Evolutionary conservation across 495 filamentous ascomycete species (phyloP).

Genomic region (Niebla homalea): DNA sequence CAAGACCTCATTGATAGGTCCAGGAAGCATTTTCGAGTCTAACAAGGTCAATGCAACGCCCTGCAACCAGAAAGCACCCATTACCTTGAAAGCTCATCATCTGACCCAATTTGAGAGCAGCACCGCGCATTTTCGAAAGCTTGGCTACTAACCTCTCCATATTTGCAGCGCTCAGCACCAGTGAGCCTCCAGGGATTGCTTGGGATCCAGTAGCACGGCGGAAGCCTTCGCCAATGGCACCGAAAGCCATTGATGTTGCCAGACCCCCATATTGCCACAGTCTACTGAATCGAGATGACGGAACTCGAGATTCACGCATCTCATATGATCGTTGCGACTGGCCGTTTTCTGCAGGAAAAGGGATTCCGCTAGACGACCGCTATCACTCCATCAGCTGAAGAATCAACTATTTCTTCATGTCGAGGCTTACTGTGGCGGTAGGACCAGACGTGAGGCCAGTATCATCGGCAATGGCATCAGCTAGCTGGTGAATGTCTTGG

Average conservation of each 20-base stretch:
- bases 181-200: conserved; percentile 46
- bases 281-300: conserved; percentile 71
- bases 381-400: conserved; percentile 31
- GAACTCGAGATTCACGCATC: conserved; percentile 80
- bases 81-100: conserved; percentile 88
- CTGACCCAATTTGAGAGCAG: conserved; percentile 94
- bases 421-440: conserved; percentile 11
- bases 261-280: conserved; percentile 92
- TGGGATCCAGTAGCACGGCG: conserved; percentile 51
- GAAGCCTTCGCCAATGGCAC: conserved; percentile 74
- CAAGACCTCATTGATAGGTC: conserved; percentile 69
- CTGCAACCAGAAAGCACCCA: conserved; percentile 2
- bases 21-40: conserved; percentile 91
- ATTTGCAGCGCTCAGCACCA: conserved; percentile 80
- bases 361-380: conserved; percentile 16
- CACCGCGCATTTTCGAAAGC: conserved; percentile 89
- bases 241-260: conserved; percentile 89
- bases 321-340: conserved; percentile 36
- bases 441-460: conserved; percentile 3
- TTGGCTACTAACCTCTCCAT: conserved; percentile 86
- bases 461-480: conserved; percentile 25
- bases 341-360: neutral
- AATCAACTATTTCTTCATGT: neutral
- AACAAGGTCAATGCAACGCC: conserved; percentile 9
- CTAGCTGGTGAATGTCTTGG: conserved; percentile 21